Evolutionary conservation across 805 yeast species (phyloP), one percentile per base, ranked within the genome.

Genomic region (Lipomyces starkeyi): DNA sequence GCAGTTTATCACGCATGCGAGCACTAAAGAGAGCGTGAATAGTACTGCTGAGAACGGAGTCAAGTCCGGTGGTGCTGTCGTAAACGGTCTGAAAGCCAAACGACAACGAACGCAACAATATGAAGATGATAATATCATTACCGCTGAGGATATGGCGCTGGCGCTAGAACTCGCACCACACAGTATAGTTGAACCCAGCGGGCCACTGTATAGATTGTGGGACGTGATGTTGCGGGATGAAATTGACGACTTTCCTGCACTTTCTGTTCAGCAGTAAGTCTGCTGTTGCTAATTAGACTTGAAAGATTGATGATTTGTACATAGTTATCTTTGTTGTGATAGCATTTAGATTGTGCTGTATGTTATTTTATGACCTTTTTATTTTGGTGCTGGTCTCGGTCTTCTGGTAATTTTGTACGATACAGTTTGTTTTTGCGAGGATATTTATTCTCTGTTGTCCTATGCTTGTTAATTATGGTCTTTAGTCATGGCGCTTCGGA

Each of bases 211-310:
- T 61, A 67, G 80, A 40, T 74, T 80, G 32, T 71, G 72, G 55
- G 74, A 79, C 53, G 76, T 76, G 40, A 74, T 74, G 75, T 63
- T 80, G 59, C 67, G 64, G 27, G 80, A 80, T 63, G 82, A 80
- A 58, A 80, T 77, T n/a, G 75, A 69, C 40, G 70, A 69, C 49
- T 32, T 27, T 20, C 62, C 57, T 40, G 25, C 17, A 14, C 17
- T 17, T 6, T 13, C 49, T 43, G 20, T 17, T 43, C 49, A 43
- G 22, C 49, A 43, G 22, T 43, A n/a, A 43, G 20, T 8, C 25
- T 43, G 49, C 22, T 43, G 49, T 43, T 43, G 22, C n/a, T n/a
- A 8, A n/a, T 17, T 17, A 17, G 49, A 43, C 49, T 43, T 43
- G 49, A 6, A 43, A 43, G 49, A 43, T 43, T 43, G 49, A 43